These are phyloP conservation scores for Pleoardoris graminearum DNA, from an alignment of 2,329 filamentous ascomycete species.

Conservation along the genomic window DNA sequence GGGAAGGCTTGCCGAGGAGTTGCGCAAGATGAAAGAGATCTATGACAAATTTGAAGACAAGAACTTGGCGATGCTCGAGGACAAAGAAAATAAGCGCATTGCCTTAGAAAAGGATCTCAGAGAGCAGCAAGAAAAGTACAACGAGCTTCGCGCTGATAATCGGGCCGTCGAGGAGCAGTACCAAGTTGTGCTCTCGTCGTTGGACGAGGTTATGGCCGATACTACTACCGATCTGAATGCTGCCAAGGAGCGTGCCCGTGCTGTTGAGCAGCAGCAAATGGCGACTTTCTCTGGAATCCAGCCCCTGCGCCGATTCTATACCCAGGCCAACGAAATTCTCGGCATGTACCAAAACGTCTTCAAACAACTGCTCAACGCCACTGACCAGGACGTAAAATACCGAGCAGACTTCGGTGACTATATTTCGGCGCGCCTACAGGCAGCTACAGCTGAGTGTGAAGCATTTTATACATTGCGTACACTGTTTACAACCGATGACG, in stretches of 20 bases:
- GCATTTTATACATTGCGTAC: slow-evolving; percentile 1
- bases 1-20: neutral
- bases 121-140: neutral
- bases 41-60: neutral
- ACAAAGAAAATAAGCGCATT: slow-evolving; percentile 10
- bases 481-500: slow-evolving; percentile 1
- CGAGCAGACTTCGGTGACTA: neutral
- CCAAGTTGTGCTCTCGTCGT: slow-evolving; percentile 2
- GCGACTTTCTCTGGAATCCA: slow-evolving; percentile 9
- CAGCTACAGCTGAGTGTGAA: neutral
- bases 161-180: slow-evolving; percentile 7
- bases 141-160: slow-evolving; percentile 8
- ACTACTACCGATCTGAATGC: slow-evolving; percentile 6
- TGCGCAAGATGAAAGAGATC: neutral
- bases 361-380: slow-evolving; percentile 8
- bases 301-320: slow-evolving; percentile 9
- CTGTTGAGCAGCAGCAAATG: neutral
- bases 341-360: slow-evolving; percentile 10
- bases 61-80: neutral
- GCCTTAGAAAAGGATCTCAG: slow-evolving; percentile 3
- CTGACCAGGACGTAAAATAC: neutral
- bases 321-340: slow-evolving; percentile 1
- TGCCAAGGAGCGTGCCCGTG: neutral
- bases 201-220: slow-evolving; percentile 6
- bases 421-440: neutral